Conservation (phyloP, 2,329 filamentous ascomycete genomes). For the Hypoxylon sp. region DNA sequence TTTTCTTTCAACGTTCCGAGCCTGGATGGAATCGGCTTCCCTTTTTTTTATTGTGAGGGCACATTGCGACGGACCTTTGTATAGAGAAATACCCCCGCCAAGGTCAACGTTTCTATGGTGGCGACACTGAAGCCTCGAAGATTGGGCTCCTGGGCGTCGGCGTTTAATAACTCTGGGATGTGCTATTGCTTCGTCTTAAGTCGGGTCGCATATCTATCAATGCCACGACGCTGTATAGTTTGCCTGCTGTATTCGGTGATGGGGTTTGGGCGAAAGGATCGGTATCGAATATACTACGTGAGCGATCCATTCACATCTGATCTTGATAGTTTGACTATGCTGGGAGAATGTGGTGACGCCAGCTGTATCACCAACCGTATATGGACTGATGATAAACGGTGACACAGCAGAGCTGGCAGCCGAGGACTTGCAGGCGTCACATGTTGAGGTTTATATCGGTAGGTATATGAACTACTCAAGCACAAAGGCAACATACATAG, state of each 20-base stretch:
- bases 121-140: conserved; percentile 15
- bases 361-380: background rate
- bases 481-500: too few species aligned
- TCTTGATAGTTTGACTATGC: too few species aligned
- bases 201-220: conserved; percentile 32
- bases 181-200: conserved; percentile 12
- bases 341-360: background rate
- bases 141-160: conserved; percentile 16
- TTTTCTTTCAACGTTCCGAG: too few species aligned
- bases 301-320: too few species aligned
- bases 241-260: background rate
- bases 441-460: too few species aligned
- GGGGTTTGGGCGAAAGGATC: conserved; percentile 1
- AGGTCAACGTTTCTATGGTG: conserved; percentile 24
- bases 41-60: background rate
- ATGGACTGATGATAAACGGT: background rate
- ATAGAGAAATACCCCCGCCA: conserved; percentile 35
- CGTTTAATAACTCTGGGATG: conserved; percentile 19
- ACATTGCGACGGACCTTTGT: conserved; percentile 18
- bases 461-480: too few species aligned
- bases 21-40: conserved; percentile 10
- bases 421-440: background rate
- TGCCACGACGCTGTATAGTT: conserved; percentile 19
- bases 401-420: background rate
- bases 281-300: conserved; percentile 2